Conservation (phyloP, 2,329 filamentous ascomycete species). For the Aspergillus hiratsukae region DNA sequence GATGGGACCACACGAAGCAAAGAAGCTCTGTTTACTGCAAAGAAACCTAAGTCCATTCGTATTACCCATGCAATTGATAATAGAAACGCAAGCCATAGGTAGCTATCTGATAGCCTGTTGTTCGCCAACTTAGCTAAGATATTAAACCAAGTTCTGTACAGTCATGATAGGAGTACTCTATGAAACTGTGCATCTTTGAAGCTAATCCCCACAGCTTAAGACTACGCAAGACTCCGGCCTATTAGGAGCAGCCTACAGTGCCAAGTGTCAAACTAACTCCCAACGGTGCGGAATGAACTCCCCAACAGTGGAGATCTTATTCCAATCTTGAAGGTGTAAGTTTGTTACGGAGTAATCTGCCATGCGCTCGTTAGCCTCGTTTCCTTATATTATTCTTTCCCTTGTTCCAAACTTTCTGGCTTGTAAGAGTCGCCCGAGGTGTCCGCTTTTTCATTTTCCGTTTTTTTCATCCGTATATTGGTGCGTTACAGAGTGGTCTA, state of each 20-base stretch:
- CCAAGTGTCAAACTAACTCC: neutral
- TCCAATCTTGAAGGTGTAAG: neutral
- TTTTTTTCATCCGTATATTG: neutral
- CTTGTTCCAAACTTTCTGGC: neutral
- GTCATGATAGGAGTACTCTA: neutral
- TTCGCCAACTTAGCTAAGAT: neutral
- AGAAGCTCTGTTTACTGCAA: neutral
- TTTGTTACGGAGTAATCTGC: neutral
- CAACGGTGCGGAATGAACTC: slow-evolving; percentile 20
- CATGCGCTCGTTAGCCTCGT: neutral
- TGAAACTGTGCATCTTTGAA: neutral
- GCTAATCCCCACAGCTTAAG: neutral
- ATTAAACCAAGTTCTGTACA: neutral
- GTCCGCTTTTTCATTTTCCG: neutral
- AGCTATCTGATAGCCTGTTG: neutral
- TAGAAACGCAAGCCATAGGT: neutral
- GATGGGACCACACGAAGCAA: neutral
- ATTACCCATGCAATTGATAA: neutral
- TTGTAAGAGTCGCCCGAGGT: neutral
- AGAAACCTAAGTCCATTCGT: neutral
- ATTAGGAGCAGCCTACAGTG: neutral
- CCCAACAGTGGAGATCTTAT: slow-evolving; percentile 8
- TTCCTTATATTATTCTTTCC: neutral
- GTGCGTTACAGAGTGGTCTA: neutral
- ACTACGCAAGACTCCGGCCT: neutral